Evolutionary conservation across 495 filamentous ascomycete genomes (phyloP).

Genomic region (Xylaria acuta): DNA sequence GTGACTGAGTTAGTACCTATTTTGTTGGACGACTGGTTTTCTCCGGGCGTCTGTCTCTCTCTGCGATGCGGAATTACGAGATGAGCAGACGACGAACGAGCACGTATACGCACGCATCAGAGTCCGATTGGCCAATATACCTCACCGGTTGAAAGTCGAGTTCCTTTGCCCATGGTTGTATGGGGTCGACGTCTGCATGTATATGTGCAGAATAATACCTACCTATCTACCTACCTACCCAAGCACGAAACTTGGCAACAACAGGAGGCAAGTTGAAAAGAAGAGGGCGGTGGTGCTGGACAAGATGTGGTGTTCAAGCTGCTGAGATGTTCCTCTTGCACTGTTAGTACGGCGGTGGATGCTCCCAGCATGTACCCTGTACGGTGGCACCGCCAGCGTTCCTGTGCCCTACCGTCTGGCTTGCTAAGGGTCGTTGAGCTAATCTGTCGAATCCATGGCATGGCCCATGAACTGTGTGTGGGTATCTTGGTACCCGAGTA

Average conservation of each 20-base stretch:
- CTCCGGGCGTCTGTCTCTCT: neutral
- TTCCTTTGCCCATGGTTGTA: neutral
- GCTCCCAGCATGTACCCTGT: constrained; percentile 5
- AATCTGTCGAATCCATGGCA: neutral
- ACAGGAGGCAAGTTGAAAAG: neutral
- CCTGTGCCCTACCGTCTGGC: constrained; percentile 9
- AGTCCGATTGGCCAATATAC: constrained; percentile 23
- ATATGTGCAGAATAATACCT: neutral
- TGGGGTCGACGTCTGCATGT: constrained; percentile 13
- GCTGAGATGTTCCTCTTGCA: neutral
- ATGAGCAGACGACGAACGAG: constrained; percentile 15
- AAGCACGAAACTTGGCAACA: neutral
- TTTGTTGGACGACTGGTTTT: neutral
- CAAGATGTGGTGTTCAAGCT: neutral
- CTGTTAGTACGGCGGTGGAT: constrained; percentile 8
- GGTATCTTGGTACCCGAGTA: neutral
- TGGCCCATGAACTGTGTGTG: neutral
- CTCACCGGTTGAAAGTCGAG: constrained; percentile 26
- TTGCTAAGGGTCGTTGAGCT: constrained; percentile 5
- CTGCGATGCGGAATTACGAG: constrained; percentile 15
- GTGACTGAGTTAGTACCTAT: constrained; percentile 1
- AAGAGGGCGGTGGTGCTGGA: neutral
- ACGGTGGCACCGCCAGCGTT: constrained; percentile 4
- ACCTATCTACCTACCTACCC: neutral
- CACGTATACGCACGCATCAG: constrained; percentile 14